A percentile compares a stretch with the other conserved stretches of the same genome.
Conservation (phyloP, 2,329 filamentous ascomycete species). For the Alternaria dauci region DNA sequence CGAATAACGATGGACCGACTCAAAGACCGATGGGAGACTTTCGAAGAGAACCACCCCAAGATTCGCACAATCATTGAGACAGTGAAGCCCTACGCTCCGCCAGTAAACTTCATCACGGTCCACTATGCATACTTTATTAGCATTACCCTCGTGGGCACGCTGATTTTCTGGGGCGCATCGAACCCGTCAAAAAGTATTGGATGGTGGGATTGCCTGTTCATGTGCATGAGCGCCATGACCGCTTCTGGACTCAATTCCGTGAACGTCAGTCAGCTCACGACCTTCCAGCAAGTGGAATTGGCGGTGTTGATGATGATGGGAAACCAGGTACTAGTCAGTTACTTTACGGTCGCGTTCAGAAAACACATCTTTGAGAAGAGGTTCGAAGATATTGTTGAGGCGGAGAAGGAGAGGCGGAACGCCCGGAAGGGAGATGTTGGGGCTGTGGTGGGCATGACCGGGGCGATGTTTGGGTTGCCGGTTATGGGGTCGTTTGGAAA, state of each 20-base stretch:
- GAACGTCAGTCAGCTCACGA: slow-evolving; percentile 34
- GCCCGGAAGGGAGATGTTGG: slow-evolving; percentile 25
- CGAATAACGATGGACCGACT: slow-evolving; percentile 16
- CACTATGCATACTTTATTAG: slow-evolving; percentile 34
- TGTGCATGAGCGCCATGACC: slow-evolving; percentile 22
- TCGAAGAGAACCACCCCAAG: slow-evolving; percentile 15
- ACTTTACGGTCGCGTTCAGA: slow-evolving; percentile 31
- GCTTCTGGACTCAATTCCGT: slow-evolving; percentile 31
- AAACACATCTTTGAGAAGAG: slow-evolving; percentile 36
- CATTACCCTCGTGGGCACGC: slow-evolving; percentile 24
- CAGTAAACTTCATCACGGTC: slow-evolving; percentile 34
- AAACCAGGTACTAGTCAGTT: slow-evolving; percentile 31
- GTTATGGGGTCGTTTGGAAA: slow-evolving; percentile 35
- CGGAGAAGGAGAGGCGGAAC: slow-evolving; percentile 30
- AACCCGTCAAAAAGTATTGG: slow-evolving; percentile 30
- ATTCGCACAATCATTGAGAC: slow-evolving; percentile 19
- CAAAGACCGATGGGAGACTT: slow-evolving; percentile 18
- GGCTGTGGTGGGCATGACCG: slow-evolving; percentile 31
- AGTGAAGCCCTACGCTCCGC: slow-evolving; percentile 29
- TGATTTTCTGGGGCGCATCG: slow-evolving; percentile 35
- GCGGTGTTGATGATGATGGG: slow-evolving; percentile 35
- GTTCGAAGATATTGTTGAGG: slow-evolving; percentile 33
- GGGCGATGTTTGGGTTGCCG: slow-evolving; percentile 33
- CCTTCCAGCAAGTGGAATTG: slow-evolving; percentile 25
- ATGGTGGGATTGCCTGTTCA: slow-evolving; percentile 36